Base-by-base conservation (phyloP, 305 asterid species). In the Solanum chacoense region DNA sequence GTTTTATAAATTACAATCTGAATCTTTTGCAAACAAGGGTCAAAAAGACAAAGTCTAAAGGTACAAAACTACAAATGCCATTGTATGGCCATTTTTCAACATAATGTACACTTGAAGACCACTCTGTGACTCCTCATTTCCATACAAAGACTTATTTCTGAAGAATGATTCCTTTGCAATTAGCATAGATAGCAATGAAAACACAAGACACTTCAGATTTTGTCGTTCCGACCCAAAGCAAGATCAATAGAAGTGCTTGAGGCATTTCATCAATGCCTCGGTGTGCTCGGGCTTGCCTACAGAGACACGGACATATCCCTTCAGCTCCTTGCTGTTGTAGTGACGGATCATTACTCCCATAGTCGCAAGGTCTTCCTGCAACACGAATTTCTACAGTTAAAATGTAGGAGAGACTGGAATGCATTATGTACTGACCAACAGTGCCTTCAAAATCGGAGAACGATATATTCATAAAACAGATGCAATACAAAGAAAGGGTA, bases 221-320 rank as follows among this genome's bases (percentile, higher is more conserved):
- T 40, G 32, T 31, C 31, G 4, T 67, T 36, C 9, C 20, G n/a
- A 63, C 10, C 36, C 22, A 0, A 16, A 80, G 69, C 87, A 31
- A 74, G 85, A 88, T 93, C 86, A 94, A 34, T 90, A 91, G 16
- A 97, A 91, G 91, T 87, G 88, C 87, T 91, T 91, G 88, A 97
- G 92, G 90, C 96, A 74, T 85, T 93, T 90, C 96, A 97, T 93
- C 75, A 97, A 89, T 81, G 95, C 94, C 89, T 95, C 95, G 0
- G 99, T 96, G 42, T 96, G 99, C 94, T 95, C 96, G 2, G 98
- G 99, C 92, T 95, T 96, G 71, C 99, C 99, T 35, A 95, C 99
- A 35, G 99, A 96, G 35, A 97, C 95, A 18, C 99, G 98, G 26
- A 97, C 99, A 75, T 92, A 97, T 75, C 98, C 98, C 7, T 92